A percentile compares a stretch with the other conserved stretches of the same genome.
These are phyloP conservation scores for Lentinula sp. DNA, from an alignment of 768 basidiomycete species.

Conservation along the genomic window DNA sequence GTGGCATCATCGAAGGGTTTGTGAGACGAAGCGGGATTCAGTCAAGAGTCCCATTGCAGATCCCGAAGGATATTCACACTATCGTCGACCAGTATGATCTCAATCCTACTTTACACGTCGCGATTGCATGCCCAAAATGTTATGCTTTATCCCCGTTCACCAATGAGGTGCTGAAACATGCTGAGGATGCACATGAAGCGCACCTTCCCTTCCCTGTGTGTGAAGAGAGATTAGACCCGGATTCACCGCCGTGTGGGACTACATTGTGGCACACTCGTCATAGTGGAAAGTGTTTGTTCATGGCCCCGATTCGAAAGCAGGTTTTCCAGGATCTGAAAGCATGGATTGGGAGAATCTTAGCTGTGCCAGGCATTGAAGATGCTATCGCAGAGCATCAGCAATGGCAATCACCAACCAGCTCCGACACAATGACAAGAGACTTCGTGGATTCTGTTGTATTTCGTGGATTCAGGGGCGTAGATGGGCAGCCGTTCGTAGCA, in stretches of 20 bases:
- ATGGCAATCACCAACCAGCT: too few species aligned
- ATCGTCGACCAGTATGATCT: background rate
- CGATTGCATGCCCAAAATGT: background rate
- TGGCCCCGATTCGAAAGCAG: background rate
- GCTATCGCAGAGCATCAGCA: background rate
- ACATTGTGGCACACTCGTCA: background rate
- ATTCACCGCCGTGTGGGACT: background rate
- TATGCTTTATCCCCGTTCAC: background rate
- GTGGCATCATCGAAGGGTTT: background rate
- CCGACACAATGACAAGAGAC: background rate
- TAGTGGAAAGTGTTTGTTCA: background rate
- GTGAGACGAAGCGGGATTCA: background rate
- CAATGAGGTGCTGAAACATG: background rate
- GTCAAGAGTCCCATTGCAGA: background rate
- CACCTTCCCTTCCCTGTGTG: background rate
- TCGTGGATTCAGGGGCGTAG: slow-evolving; percentile 8
- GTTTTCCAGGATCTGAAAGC: background rate
- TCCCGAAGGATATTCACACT: background rate
- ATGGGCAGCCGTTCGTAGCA: slow-evolving; percentile 13
- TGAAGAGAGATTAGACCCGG: background rate
- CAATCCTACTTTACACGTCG: background rate
- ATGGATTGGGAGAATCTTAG: background rate
- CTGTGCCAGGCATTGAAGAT: background rate
- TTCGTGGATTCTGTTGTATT: background rate
- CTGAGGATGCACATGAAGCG: background rate